Percentiles rank a stretch among this genome's conserved stretches.
phyloP scores from a whole-genome alignment of 2,329 filamentous ascomycete genomes.

The Sporothrix curviconia region DNA sequence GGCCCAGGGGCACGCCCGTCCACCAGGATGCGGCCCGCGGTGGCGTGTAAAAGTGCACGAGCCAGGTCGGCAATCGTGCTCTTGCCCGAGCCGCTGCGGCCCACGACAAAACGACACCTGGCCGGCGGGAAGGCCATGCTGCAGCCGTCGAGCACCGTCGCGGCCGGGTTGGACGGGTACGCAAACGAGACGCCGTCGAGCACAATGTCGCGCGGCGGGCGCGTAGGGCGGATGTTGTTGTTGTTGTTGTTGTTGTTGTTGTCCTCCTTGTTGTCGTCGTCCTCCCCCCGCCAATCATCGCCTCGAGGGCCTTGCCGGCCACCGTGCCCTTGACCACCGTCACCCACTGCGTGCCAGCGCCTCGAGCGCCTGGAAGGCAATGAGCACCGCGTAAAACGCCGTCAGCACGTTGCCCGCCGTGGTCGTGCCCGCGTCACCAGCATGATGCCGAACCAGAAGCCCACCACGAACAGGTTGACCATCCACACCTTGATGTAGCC shows the following conservation, averaged over 20 bases:
- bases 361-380: constrained; percentile 69
- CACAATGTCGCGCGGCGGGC: constrained; percentile 61
- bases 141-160: constrained; percentile 52
- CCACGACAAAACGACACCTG: constrained; percentile 75
- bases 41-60: constrained; percentile 68
- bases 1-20: constrained; percentile 58
- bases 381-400: constrained; percentile 76
- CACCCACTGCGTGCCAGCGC: constrained; percentile 68
- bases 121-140: constrained; percentile 66
- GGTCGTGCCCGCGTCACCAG: constrained; percentile 56
- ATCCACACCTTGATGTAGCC: constrained; percentile 68
- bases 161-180: constrained; percentile 65
- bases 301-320: constrained; percentile 56
- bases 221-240: constrained; percentile 21
- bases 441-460: constrained; percentile 79
- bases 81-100: constrained; percentile 84
- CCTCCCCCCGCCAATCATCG: constrained; percentile 3
- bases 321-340: constrained; percentile 72
- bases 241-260: neutral
- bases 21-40: constrained; percentile 58
- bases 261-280: too few species aligned
- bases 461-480: constrained; percentile 73
- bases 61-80: constrained; percentile 77
- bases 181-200: constrained; percentile 68
- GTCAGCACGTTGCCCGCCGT: constrained; percentile 66